Percentiles rank a stretch among this genome's conserved stretches.
These are phyloP conservation scores for Actinidia polygama DNA, from an alignment of 179 eudicot species.

Conservation along the genomic window DNA sequence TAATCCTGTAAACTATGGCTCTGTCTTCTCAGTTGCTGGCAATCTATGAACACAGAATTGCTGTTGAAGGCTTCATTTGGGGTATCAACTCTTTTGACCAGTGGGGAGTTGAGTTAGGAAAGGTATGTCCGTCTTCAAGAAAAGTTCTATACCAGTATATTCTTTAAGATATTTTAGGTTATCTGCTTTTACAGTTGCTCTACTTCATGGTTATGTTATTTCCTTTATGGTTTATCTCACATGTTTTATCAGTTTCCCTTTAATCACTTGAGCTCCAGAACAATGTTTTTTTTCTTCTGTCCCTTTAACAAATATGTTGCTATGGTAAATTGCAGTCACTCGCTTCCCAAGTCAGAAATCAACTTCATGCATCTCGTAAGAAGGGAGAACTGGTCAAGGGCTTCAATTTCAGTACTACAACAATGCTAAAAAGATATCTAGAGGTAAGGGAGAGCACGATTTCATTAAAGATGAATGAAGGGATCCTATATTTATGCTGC, in stretches of 20 bases:
- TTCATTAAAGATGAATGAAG: not conserved
- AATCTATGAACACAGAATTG: conserved; percentile 92
- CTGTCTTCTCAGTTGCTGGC: conserved; percentile 73
- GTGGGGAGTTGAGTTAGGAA: conserved; percentile 98
- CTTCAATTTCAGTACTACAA: conserved; percentile 88
- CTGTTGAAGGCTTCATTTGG: conserved; percentile 97
- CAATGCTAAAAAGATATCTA: conserved; percentile 63
- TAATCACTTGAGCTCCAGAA: not conserved
- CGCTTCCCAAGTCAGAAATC: conserved; percentile 91
- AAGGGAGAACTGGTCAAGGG: conserved; percentile 74
- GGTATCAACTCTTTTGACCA: conserved; percentile 97
- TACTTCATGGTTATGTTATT: not conserved
- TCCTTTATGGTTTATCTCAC: not conserved
- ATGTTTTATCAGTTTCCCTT: not conserved
- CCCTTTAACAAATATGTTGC: not conserved
- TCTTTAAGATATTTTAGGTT: not conserved
- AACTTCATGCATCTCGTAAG: conserved; percentile 83
- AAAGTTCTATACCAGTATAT: not conserved
- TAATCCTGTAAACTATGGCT: conserved; percentile 19
- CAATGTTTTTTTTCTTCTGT: not conserved
- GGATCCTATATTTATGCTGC: not conserved
- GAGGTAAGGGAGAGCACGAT: conserved; percentile 52
- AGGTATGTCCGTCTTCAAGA: conserved; percentile 43
- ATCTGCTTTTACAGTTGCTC: conserved; percentile 3
- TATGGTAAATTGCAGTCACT: conserved; percentile 65